A percentile compares a stretch with the other conserved stretches of the same genome.
phyloP scores from a whole-genome alignment of 306 rosid species.

The Luffa acutangula region DNA sequence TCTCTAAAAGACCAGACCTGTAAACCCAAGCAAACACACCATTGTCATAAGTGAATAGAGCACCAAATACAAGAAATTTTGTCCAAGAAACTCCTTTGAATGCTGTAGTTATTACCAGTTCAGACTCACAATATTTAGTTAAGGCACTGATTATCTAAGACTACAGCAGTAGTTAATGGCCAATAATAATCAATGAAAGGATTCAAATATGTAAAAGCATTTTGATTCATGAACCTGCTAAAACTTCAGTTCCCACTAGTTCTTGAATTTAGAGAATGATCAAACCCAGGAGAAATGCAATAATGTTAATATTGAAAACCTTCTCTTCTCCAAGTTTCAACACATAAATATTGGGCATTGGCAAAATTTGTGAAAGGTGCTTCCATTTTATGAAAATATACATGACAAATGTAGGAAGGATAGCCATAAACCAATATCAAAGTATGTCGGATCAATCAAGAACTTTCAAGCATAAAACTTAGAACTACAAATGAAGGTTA shows the following conservation, averaged over 20 bases:
- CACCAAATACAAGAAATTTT: not conserved
- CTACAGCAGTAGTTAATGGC: not conserved
- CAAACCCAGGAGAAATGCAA: not conserved
- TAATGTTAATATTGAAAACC: not conserved
- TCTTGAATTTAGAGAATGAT: not conserved
- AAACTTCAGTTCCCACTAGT: not conserved
- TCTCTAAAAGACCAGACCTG: constrained; percentile 74
- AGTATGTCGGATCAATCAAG: not conserved
- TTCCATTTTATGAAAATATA: not conserved
- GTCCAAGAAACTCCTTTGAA: not conserved
- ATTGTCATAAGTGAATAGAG: not conserved
- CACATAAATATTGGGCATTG: not conserved
- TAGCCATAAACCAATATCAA: not conserved
- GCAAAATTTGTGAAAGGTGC: not conserved
- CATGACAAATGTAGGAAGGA: not conserved
- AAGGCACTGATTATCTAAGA: not conserved
- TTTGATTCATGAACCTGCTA: not conserved
- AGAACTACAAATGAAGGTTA: not conserved
- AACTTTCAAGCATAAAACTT: not conserved
- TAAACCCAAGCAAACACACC: constrained; percentile 19
- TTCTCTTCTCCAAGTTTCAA: not conserved
- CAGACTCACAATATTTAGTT: not conserved
- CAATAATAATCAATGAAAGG: not conserved
- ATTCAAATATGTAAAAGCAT: not conserved
- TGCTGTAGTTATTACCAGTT: not conserved